Conservation (phyloP, 352 stramenopile species). For the Phytophthora sp. region DNA sequence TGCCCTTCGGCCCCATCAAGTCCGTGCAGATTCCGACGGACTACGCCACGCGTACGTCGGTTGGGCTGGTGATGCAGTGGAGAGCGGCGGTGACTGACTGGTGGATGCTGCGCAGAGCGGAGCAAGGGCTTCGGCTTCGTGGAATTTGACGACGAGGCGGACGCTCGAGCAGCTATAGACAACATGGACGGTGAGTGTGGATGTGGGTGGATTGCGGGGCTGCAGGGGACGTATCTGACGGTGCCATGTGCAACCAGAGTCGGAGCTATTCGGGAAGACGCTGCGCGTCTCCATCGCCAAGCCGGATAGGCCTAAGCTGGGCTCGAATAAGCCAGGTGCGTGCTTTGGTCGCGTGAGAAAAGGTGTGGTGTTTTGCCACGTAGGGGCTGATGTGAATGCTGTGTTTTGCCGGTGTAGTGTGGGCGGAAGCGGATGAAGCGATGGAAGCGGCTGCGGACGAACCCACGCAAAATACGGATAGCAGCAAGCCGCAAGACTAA, state of each 20-base stretch:
- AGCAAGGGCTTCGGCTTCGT: conserved; percentile 95
- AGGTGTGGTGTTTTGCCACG: not conserved
- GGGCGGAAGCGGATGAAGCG: conserved; percentile 57
- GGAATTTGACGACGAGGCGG: conserved; percentile 91
- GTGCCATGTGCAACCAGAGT: conserved; percentile 47
- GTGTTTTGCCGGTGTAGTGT: conserved; percentile 45
- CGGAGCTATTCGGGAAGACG: conserved; percentile 92
- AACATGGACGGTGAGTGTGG: conserved; percentile 93
- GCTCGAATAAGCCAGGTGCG: conserved; percentile 78
- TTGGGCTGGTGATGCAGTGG: not conserved
- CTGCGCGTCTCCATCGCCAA: conserved; percentile 93
- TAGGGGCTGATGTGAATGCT: not conserved
- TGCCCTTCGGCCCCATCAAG: conserved; percentile 86
- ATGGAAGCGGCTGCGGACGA: conserved; percentile 22
- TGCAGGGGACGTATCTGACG: not conserved
- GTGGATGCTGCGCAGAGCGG: conserved; percentile 42
- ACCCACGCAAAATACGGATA: not conserved
- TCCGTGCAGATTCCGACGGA: conserved; percentile 79
- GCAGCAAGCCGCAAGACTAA: conserved; percentile 6
- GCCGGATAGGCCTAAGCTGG: conserved; percentile 77
- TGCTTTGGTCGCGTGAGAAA: too few relatives aligned
- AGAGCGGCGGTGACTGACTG: not conserved
- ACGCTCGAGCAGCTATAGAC: conserved; percentile 92
- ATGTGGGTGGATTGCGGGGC: not conserved
- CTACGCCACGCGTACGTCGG: conserved; percentile 66